A percentile compares a stretch with the other conserved stretches of the same genome.
Evolutionary conservation across 805 yeast species (phyloP).

Genomic region (Hanseniaspora nectarophila): DNA sequence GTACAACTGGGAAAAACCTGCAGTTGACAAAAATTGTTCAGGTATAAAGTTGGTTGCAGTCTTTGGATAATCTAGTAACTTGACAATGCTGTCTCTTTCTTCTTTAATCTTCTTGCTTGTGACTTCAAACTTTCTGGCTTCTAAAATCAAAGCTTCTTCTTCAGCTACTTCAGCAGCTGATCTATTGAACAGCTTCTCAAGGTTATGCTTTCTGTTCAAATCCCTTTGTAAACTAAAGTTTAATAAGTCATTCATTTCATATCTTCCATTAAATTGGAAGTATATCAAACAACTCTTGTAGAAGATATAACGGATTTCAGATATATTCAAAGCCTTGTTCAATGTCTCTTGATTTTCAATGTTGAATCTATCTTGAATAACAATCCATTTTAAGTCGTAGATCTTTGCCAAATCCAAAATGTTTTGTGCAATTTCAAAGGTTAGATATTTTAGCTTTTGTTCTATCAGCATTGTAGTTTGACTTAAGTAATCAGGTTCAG

Average conservation of each 20-base stretch:
- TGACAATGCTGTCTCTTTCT: conserved; percentile 69
- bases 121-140: conserved; percentile 81
- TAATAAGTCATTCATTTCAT: conserved; percentile 50
- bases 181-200: conserved; percentile 63
- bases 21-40: conserved; percentile 67
- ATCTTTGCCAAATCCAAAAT: conserved; percentile 59
- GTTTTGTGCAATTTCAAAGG: conserved; percentile 62
- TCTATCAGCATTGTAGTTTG: conserved; percentile 12
- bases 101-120: conserved; percentile 78
- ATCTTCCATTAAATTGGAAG: conserved; percentile 36
- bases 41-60: conserved; percentile 50
- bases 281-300: conserved; percentile 54
- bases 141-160: conserved; percentile 87
- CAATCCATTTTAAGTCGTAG: conserved; percentile 46
- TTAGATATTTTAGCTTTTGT: conserved; percentile 36
- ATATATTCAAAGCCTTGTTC: conserved; percentile 32
- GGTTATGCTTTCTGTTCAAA: conserved; percentile 63
- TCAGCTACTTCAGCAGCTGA: conserved; percentile 96
- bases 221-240: conserved; percentile 63
- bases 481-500: conserved; percentile 16
- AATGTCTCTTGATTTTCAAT: conserved; percentile 28
- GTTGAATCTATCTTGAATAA: conserved; percentile 50
- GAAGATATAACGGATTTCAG: conserved; percentile 74
- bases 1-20: conserved; percentile 79
- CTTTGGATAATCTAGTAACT: conserved; percentile 78